phyloP scores from a whole-genome alignment of 768 basidiomycete genomes.

The Tricholoma hemisulphureum region DNA sequence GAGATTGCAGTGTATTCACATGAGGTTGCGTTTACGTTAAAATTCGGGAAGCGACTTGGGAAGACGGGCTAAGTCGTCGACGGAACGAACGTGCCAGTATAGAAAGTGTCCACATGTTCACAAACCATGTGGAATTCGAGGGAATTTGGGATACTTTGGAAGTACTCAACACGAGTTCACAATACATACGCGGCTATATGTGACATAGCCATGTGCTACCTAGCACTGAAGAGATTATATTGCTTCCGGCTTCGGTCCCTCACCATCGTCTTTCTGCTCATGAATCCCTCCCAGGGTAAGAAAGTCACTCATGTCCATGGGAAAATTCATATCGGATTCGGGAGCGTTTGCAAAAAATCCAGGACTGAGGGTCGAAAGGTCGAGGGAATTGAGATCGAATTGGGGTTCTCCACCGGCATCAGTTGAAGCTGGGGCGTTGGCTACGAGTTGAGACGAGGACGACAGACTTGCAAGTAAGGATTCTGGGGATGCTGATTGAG shows the following conservation, averaged over 20 bases:
- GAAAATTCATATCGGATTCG: slow-evolving; percentile 44
- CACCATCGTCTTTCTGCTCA: slow-evolving; percentile 20
- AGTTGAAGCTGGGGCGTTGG: slow-evolving; percentile 20
- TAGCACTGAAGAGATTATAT: slow-evolving; percentile 1
- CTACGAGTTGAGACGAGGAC: slow-evolving; percentile 27
- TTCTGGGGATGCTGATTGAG: slow-evolving; percentile 35
- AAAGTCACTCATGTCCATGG: slow-evolving; percentile 54
- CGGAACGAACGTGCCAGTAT: too few relatives aligned
- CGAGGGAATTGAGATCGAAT: slow-evolving; percentile 52
- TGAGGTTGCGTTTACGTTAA: too few relatives aligned
- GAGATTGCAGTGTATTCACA: too few relatives aligned
- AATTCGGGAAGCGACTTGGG: too few relatives aligned
- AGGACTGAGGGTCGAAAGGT: slow-evolving; percentile 43
- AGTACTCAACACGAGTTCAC: neutral
- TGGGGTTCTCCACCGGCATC: slow-evolving; percentile 21
- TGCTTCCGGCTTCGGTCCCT: slow-evolving; percentile 3
- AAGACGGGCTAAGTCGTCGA: too few relatives aligned
- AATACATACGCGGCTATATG: too few relatives aligned
- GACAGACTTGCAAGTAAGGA: slow-evolving; percentile 47
- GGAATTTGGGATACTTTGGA: neutral
- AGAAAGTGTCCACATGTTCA: too few relatives aligned
- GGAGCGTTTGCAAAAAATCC: slow-evolving; percentile 40
- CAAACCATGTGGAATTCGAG: neutral
- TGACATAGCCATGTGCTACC: neutral
- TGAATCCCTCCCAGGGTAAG: slow-evolving; percentile 39